Base-by-base conservation (phyloP, 768 basidiomycete species). In the Solioccasus polychromus region DNA sequence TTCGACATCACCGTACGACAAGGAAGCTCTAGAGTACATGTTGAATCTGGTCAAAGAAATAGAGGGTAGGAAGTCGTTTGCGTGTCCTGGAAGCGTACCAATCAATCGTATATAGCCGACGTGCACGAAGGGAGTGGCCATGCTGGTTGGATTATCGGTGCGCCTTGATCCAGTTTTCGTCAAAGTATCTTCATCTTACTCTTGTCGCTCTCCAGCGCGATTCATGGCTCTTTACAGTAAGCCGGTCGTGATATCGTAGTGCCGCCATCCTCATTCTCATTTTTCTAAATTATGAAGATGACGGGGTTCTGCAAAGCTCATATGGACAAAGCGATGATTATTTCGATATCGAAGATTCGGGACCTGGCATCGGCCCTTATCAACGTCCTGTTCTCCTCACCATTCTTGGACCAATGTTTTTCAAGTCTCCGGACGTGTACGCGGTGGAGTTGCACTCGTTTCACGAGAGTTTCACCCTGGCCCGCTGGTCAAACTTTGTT, bases 261-360 rank as follows among this genome's bases (percentile, higher is more conserved):
- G 9, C 3, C 26, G 1, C 5, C 7, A 7, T 40, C 39, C 32
- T 53, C 31, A 42, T 32, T 31, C 22, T 39, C 17, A 37, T 14
- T 23, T n/a, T 30, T 43, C 1, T 5, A 31, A 8, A 9, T 26
- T 6, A 29, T 39, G 15, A 15, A 64, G 63, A 58, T 11, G 60
- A 65, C 1, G 64, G 62, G 6, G 36, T 62, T 2, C 35, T 64
- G 18, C 50, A 49, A 23, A 67, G 58, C 19, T 60, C 60, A 19
- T 67, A 65, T 38, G 63, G 65, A 9, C 63, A 64, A 45, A 44
- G 36, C 5, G 63, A 67, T 32, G 65, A 64, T 30, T 60, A 56
- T 37, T 67, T 63, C 41, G 62, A 65, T 30, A 63, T 67, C 32
- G 60, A 67, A 1, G 47, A 51, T 28, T 50, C 48, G 4, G 43